These are phyloP conservation scores for Cyamopsis tetragonoloba DNA, from an alignment of 306 rosid genomes.

Conservation along the genomic window DNA sequence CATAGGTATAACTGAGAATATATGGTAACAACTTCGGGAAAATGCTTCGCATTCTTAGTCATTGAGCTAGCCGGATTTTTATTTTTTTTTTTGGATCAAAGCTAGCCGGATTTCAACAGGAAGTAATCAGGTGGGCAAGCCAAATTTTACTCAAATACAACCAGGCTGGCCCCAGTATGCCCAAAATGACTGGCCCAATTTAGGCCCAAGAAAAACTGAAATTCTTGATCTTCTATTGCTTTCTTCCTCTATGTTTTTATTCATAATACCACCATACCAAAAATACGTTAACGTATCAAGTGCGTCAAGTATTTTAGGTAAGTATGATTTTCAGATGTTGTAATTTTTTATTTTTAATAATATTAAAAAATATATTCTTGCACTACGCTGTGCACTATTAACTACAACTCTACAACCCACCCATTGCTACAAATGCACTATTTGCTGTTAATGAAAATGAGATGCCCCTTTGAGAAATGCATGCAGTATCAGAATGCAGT, in stretches of 20 bases:
- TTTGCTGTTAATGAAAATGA: neutral
- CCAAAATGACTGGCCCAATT: neutral
- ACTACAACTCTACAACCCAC: neutral
- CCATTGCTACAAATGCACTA: neutral
- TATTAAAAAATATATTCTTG: slow-evolving; percentile 9
- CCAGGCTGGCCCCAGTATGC: neutral
- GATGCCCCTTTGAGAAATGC: slow-evolving; percentile 7
- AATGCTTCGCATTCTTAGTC: slow-evolving; percentile 1
- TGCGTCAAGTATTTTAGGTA: neutral
- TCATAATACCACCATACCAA: neutral
- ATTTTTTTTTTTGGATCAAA: no score
- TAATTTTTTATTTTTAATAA: neutral
- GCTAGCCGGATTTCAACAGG: neutral
- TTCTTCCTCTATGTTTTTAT: slow-evolving; percentile 13
- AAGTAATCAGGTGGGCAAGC: slow-evolving; percentile 3
- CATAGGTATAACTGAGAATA: neutral
- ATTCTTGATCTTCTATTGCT: neutral
- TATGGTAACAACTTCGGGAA: neutral
- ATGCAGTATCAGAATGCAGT: slow-evolving; percentile 6
- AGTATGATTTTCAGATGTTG: neutral
- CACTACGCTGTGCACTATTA: neutral
- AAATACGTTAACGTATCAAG: neutral
- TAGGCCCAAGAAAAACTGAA: neutral
- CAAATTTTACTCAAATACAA: neutral
- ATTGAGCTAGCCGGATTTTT: neutral